Percentiles rank a stretch among this genome's conserved stretches.
phyloP scores from a whole-genome alignment of 495 filamentous ascomycete species.

The Neurospora sp. region DNA sequence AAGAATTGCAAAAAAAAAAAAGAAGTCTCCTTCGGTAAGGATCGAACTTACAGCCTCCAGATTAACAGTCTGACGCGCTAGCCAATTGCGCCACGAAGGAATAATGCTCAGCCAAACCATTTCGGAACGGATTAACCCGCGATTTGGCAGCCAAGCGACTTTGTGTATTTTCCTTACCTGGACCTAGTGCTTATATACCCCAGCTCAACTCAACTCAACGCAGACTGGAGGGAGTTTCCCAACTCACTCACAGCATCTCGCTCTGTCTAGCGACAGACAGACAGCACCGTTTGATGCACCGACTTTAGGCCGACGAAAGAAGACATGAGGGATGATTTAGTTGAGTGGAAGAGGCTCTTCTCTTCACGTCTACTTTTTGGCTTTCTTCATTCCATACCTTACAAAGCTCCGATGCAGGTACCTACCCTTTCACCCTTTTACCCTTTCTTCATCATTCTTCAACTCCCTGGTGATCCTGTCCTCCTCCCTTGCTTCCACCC shows the following conservation, averaged over 20 bases:
- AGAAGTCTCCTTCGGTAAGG: background rate
- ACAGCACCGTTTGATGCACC: background rate
- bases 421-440: background rate
- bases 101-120: background rate
- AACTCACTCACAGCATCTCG: no score
- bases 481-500: background rate
- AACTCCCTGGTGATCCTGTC: background rate
- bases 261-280: no score
- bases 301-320: background rate
- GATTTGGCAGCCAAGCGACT: background rate
- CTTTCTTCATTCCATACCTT: background rate
- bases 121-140: background rate
- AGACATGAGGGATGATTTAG: background rate
- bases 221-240: no score
- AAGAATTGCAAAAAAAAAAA: background rate
- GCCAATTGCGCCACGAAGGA: slow-evolving; percentile 6
- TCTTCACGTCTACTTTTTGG: background rate
- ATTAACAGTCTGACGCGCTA: slow-evolving; percentile 1
- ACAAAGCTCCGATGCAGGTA: background rate
- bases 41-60: slow-evolving; percentile 2
- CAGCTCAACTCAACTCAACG: no score
- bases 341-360: no score
- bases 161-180: background rate
- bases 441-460: background rate
- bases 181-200: background rate